Evolutionary conservation across 176 grass and related monocot genomes (phyloP).

Genomic region (Zizania latifolia): DNA sequence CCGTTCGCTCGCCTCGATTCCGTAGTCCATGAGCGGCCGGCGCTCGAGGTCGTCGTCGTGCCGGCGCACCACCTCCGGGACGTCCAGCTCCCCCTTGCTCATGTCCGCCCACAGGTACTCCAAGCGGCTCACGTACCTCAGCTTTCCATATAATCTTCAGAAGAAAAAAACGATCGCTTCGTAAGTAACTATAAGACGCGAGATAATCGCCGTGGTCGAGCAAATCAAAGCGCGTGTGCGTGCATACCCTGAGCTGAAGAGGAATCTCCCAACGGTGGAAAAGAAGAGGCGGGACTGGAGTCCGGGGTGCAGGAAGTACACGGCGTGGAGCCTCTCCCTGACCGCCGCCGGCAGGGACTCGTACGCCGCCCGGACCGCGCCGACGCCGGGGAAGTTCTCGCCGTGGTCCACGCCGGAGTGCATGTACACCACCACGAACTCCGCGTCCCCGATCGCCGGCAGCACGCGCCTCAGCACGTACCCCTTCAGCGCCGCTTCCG

Average conservation of each 20-base stretch:
- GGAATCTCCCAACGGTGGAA: conserved; percentile 57
- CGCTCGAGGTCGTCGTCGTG: conserved; percentile 71
- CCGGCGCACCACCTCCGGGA: conserved; percentile 51
- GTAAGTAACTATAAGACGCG: no score
- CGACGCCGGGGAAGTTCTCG: conserved; percentile 60
- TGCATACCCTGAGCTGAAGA: conserved; percentile 56
- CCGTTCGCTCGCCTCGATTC: conserved; percentile 38
- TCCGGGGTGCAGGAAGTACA: conserved; percentile 76
- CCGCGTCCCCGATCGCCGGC: conserved; percentile 30
- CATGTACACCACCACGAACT: conserved; percentile 66
- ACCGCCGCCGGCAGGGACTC: conserved; percentile 36
- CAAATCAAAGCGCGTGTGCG: no score
- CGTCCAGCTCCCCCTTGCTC: conserved; percentile 40
- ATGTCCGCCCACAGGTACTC: conserved; percentile 69
- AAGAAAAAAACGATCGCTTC: background rate
- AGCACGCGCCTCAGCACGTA: conserved; percentile 45
- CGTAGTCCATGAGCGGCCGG: conserved; percentile 67
- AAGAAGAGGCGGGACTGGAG: conserved; percentile 68
- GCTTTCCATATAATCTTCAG: conserved; percentile 52
- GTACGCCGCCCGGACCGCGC: conserved; percentile 42
- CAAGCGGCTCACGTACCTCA: conserved; percentile 55
- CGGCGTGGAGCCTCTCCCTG: conserved; percentile 35
- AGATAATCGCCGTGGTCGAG: no score
- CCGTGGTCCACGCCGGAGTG: conserved; percentile 51
- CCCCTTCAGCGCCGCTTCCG: conserved; percentile 35